Evolutionary conservation across 2,329 filamentous ascomycete species (phyloP).

Genomic region (Ascochyta pisi): DNA sequence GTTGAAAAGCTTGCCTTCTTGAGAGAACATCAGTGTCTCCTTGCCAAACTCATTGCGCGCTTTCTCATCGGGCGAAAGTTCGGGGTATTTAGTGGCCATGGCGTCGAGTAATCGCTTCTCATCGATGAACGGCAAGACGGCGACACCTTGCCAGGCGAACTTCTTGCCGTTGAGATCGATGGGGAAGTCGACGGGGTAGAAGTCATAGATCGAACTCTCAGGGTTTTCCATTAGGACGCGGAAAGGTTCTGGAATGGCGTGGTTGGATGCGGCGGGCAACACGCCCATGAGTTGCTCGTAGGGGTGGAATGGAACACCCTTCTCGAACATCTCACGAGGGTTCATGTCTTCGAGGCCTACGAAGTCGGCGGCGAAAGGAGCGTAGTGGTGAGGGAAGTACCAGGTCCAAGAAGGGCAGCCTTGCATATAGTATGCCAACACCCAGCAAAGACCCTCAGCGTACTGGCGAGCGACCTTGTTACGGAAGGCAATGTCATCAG

Average conservation of each 20-base stretch:
- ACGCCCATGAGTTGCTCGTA: constrained; percentile 99
- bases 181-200: constrained; percentile 93
- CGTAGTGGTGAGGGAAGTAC: constrained; percentile 99
- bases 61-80: constrained; percentile 77
- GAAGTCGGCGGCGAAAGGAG: constrained; percentile 96
- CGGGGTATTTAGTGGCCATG: constrained; percentile 81
- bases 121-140: constrained; percentile 93
- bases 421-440: constrained; percentile 96
- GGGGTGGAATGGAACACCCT: constrained; percentile 83
- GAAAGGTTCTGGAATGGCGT: constrained; percentile 87
- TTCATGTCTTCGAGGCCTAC: constrained; percentile 80
- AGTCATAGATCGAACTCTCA: constrained; percentile 93
- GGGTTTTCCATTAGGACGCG: constrained; percentile 88
- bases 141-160: constrained; percentile 96
- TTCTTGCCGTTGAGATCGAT: constrained; percentile 98
- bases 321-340: constrained; percentile 72
- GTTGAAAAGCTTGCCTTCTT: constrained; percentile 83
- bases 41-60: constrained; percentile 80
- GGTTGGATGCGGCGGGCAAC: constrained; percentile 88
- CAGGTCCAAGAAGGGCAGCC: constrained; percentile 98
- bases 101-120: constrained; percentile 83
- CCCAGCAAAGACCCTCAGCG: constrained; percentile 93
- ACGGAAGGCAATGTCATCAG: constrained; percentile 83
- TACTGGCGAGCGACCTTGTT: constrained; percentile 90
- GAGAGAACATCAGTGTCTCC: constrained; percentile 84